Evolutionary conservation across 2,329 filamentous ascomycete species (phyloP), one percentile per base, ranked within the genome.

Genomic region (Capronia epimyces): DNA sequence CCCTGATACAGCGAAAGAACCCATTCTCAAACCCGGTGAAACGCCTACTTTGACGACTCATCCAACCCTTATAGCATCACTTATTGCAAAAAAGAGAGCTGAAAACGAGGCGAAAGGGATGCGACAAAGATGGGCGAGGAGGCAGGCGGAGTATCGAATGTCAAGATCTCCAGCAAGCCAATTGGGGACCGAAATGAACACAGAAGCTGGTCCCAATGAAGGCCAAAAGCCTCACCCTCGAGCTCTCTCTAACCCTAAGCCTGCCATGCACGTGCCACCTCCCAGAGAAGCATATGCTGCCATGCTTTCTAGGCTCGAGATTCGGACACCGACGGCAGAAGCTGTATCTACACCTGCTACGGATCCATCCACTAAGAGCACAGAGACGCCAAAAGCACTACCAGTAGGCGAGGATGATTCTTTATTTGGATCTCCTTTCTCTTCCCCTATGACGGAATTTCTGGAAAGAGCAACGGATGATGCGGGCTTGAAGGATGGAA

Each of bases 81-180:
- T 58, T 43, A 45, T 58, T 12, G 56, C 53, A 2, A 41, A 40
- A 16, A 58, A 56, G 37, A 51, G 56, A 27, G 56, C 50, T 6
- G 56, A 56, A 32, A 55, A 55, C 40, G 56, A 56, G 29, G 46
- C 45, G 4, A 49, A 25, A n/a, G 56, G 56, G 12, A 41, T 47
- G 22, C 44, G 50, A 31, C 46, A 51, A 41, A 44, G 41, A 41
- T 58, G 56, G 56, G 37, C 43, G 3, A 53, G 53, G 36, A 43
- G 39, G 41, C 56, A 57, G 37, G 45, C 29, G 18, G 55, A 55
- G 42, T 50, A 57, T 43, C 36, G 24, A 45, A 43, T 48, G 27
- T 47, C 49, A 3, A 43, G 39, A 27, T 57, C 55, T 21, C 46
- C 55, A 10, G 41, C 29, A 40, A 44, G 24, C 32, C 52, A 54